Conservation (phyloP, 495 filamentous ascomycete genomes). For the Lineolata rhizophorae region DNA sequence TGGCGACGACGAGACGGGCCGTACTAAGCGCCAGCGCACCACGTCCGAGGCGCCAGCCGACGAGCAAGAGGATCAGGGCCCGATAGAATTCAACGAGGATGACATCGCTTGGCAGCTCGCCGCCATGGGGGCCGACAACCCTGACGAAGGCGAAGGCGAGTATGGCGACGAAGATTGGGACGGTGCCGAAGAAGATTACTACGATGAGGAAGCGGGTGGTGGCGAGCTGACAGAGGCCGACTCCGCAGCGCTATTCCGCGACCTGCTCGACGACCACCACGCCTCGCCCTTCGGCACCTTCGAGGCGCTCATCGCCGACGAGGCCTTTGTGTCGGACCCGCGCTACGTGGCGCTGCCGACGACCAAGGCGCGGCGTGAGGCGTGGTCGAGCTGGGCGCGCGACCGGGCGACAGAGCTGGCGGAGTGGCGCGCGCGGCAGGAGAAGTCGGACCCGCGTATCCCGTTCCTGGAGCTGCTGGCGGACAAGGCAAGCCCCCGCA, state of each 20-base stretch:
- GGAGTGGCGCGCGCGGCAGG: constrained; percentile 49
- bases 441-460: constrained; percentile 68
- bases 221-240: constrained; percentile 17
- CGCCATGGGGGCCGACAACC: constrained; percentile 36
- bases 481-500: constrained; percentile 59
- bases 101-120: constrained; percentile 86
- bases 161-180: constrained; percentile 43
- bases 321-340: constrained; percentile 62
- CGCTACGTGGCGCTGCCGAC: constrained; percentile 66
- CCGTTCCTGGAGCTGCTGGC: constrained; percentile 68
- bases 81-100: constrained; percentile 81
- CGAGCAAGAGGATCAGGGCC: constrained; percentile 28
- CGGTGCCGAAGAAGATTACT: constrained; percentile 33
- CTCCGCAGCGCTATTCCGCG: constrained; percentile 45
- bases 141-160: constrained; percentile 45
- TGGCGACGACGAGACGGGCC: constrained; percentile 23
- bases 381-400: constrained; percentile 60
- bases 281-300: constrained; percentile 83
- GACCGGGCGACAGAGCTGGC: constrained; percentile 48
- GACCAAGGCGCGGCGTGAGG: constrained; percentile 61
- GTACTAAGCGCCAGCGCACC: constrained; percentile 43
- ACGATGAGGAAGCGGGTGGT: constrained; percentile 49
- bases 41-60: constrained; percentile 29
- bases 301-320: constrained; percentile 69
- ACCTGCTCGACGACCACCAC: constrained; percentile 59